A percentile compares a stretch with the other conserved stretches of the same genome.
These are phyloP conservation scores for Candida sakaeoensis DNA, from an alignment of 805 yeast genomes.

Conservation along the genomic window DNA sequence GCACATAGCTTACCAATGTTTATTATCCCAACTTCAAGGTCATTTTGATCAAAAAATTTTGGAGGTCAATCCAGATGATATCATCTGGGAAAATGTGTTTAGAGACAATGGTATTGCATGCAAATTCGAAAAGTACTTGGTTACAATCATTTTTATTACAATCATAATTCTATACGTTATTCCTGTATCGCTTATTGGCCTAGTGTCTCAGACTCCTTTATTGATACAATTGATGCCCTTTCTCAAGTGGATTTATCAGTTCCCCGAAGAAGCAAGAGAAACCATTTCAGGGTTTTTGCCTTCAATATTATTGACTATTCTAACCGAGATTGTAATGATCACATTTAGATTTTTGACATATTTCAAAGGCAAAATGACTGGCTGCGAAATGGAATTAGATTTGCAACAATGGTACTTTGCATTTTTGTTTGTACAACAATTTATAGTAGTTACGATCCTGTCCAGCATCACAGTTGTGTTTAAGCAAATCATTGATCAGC, in stretches of 20 bases:
- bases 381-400: constrained; percentile 61
- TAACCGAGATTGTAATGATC: constrained; percentile 60
- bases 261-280: constrained; percentile 53
- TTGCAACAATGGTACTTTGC: constrained; percentile 75
- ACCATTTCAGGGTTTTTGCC: constrained; percentile 64
- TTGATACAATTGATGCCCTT: constrained; percentile 60
- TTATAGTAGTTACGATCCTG: constrained; percentile 79
- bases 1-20: constrained; percentile 59
- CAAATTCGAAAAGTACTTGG: constrained; percentile 38
- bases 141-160: constrained; percentile 43
- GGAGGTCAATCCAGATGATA: constrained; percentile 62
- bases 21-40: constrained; percentile 43
- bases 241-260: constrained; percentile 48
- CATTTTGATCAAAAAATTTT: constrained; percentile 41
- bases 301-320: constrained; percentile 56
- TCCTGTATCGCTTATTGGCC: constrained; percentile 78
- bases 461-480: constrained; percentile 68
- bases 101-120: constrained; percentile 32
- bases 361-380: constrained; percentile 58
- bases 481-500: constrained; percentile 60
- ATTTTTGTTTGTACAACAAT: constrained; percentile 77
- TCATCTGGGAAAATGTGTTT: constrained; percentile 66
- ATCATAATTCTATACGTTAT: constrained; percentile 65
- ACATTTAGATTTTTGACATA: constrained; percentile 53
- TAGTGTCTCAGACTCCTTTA: constrained; percentile 70